phyloP scores from a whole-genome alignment of 2,329 filamentous ascomycete genomes.

The Cladosporium sp. region DNA sequence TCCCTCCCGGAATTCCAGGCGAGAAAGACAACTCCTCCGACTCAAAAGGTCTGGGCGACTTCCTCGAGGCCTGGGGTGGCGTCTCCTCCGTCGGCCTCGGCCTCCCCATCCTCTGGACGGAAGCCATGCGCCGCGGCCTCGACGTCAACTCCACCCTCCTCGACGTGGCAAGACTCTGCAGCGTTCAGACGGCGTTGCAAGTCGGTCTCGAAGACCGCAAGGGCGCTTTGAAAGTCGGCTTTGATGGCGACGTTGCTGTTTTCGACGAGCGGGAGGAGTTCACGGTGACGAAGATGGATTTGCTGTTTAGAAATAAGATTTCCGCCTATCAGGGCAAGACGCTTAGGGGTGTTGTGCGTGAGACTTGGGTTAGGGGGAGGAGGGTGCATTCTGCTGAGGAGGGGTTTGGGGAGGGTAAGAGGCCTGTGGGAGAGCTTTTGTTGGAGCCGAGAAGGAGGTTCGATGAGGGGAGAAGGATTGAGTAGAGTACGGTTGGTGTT shows the following conservation, averaged over 20 bases:
- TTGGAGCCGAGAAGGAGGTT: conserved; percentile 2
- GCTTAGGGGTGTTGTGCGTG: conserved; percentile 70
- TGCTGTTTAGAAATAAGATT: conserved; percentile 93
- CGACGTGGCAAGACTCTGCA: conserved; percentile 82
- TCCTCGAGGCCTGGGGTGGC: conserved; percentile 94
- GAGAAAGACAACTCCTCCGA: conserved; percentile 30
- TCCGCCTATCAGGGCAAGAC: conserved; percentile 81
- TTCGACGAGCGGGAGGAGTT: conserved; percentile 84
- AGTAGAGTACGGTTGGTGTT: no score
- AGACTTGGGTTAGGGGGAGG: conserved; percentile 78
- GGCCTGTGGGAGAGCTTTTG: neutral
- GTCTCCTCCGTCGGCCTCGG: conserved; percentile 92
- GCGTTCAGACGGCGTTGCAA: conserved; percentile 78
- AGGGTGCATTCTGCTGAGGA: conserved; percentile 69
- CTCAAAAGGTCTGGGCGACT: conserved; percentile 61
- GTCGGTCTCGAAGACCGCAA: conserved; percentile 78
- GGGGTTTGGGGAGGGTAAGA: conserved; percentile 55
- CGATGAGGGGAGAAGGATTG: no score
- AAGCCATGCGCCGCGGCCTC: conserved; percentile 58
- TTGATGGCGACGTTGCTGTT: conserved; percentile 86
- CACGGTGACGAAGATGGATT: conserved; percentile 63
- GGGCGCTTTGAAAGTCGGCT: conserved; percentile 72
- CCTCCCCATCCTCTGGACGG: conserved; percentile 82
- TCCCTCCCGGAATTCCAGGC: conserved; percentile 65
- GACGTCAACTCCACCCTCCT: conserved; percentile 54